Base-by-base conservation (phyloP, 371 early-diverging fungal genomes). In the Smittium culicis region DNA sequence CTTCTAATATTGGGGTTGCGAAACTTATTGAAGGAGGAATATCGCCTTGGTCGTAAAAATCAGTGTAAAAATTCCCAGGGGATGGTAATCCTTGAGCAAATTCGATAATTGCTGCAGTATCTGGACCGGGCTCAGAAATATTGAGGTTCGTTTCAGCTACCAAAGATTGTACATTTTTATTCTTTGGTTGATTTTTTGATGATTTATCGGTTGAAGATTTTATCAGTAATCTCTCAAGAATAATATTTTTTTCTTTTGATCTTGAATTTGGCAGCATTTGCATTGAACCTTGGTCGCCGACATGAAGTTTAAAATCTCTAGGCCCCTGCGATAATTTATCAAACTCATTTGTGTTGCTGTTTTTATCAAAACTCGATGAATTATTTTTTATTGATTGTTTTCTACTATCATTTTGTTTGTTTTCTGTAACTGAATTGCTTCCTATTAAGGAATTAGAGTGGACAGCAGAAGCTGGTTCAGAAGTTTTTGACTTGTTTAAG, bases 51-150 rank as follows among this genome's bases (percentile, higher is more conserved):
- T n/a, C n/a, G 74, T 88, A 89, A 60, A 89, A 85, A 61, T 86
- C 84, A 5, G 88, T 85, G 70, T 87, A 88, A 71, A 88, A 88
- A 1, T 86, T 81, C 1, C 85, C 84, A 1, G 89, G 89, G 17
- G 88, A 87, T 16, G 87, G 88, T 32, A 88, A 73, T 68, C 85
- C 88, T 70, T 88, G 88, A 35, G 86, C 86, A 69, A 87, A 88
- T 70, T 88, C 77, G 32, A 76, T 73, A 33, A 76, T 66, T 73
- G 73, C 76, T 1, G 77, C 77, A 5, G 77, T 76, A 65, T 76
- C 77, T 27, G 77, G 77, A 0, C 77, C 77, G 0, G 77, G 73
- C 70, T 76, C 77, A 58, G 67, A 1, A 11, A 17, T 3, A 28
- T 20, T 55, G 35, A 24, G 27, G 28, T 35, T 68, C 17, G 8